Base-by-base conservation (phyloP, 257 asterid species). In the Nyctanthes arbortristis region DNA sequence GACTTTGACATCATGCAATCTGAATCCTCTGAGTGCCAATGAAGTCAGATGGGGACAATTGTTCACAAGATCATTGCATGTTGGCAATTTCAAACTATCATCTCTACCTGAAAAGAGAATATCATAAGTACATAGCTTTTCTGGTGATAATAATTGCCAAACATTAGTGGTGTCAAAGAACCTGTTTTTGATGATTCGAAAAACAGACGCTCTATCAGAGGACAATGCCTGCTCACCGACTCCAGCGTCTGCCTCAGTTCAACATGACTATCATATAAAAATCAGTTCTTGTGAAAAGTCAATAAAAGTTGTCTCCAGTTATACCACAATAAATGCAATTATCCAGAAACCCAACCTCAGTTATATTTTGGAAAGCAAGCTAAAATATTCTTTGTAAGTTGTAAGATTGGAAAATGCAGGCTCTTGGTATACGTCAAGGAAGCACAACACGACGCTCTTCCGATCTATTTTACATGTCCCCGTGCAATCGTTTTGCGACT, bases 151-250 rank as follows among this genome's bases (percentile, higher is more conserved):
- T 47, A 61, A 61, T 8, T 7, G 52, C 45, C 52, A 27, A 61
- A 34, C 66, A 72, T 29, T 58, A 16, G 31, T 54, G 47, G 56
- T 67, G 60, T 27, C 61, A 25, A 61, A 49, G 68, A 56, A 92
- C 98, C 96, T 82, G 89, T 79, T 75, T 77, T 83, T 8, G 96
- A 83, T 24, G 96, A 86, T 72, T 89, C 96, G 56, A 92, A 87
- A 83, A 60, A 84, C 61, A 92, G 81, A 49, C 93, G 96, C 80
- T 86, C 92, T 65, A 87, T 77, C 72, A 73, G 76, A 65, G 82
- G 96, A 70, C 98, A 92, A 40, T 71, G 82, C 74, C 80, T 73
- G 75, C 96, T 83, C 80, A 92, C 88, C 25, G 96, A 76, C 63
- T 86, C 93, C 85, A 92, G 73, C 27, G 92, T 84, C 74, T 78